These are phyloP conservation scores for Aspergillus carlsbadensis DNA, from an alignment of 495 filamentous ascomycete species.

Conservation along the genomic window DNA sequence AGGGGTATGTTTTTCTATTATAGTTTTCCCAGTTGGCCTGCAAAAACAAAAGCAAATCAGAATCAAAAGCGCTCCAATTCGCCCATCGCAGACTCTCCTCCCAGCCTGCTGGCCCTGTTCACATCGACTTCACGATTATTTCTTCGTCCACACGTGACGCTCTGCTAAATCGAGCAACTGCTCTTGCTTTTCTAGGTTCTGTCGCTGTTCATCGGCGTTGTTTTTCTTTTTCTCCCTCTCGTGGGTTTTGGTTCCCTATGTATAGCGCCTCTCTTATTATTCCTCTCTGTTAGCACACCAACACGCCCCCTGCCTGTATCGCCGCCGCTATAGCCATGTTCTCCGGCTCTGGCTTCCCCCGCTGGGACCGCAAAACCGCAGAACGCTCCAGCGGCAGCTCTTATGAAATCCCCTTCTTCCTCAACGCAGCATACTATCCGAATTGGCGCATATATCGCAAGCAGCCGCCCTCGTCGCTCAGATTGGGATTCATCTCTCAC, in stretches of 20 bases:
- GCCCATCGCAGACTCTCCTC: neutral
- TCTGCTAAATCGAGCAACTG: conserved; percentile 13
- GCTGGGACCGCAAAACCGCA: conserved; percentile 29
- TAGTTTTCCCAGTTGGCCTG: conserved; percentile 7
- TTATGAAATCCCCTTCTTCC: conserved; percentile 43
- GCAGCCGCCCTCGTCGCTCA: conserved; percentile 74
- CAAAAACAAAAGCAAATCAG: conserved; percentile 14
- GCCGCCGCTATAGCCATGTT: conserved; percentile 16
- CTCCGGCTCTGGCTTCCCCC: conserved; percentile 26
- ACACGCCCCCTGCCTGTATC: neutral
- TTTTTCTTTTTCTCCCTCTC: conserved; percentile 1
- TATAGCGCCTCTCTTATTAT: conserved; percentile 4
- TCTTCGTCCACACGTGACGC: conserved; percentile 16
- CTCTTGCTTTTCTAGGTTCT: conserved; percentile 1
- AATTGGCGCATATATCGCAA: conserved; percentile 79
- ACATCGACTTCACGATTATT: neutral
- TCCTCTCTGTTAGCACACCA: conserved; percentile 1
- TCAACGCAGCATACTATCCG: conserved; percentile 87
- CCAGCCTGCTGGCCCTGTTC: neutral
- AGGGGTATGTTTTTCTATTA: conserved; percentile 8
- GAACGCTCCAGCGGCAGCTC: conserved; percentile 30
- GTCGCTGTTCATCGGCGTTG: neutral
- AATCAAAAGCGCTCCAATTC: neutral
- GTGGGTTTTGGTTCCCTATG: neutral
- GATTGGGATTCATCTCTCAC: conserved; percentile 67